Base-by-base conservation (phyloP, 352 stramenopile species). In the Pythium angustatum region DNA sequence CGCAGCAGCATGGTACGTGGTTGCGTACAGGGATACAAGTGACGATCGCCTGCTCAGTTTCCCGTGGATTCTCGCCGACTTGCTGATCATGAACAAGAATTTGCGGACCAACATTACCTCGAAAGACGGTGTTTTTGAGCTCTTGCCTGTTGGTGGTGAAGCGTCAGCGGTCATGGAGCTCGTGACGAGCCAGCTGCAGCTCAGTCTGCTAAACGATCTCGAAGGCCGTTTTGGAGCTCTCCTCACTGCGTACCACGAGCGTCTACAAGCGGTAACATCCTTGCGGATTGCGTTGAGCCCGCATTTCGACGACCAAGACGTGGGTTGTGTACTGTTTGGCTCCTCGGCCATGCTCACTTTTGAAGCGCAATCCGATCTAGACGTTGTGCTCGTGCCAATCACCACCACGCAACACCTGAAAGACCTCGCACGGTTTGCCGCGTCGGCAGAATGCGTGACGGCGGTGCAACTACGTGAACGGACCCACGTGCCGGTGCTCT, bases 341-440 rank as follows among this genome's bases (percentile, higher is more conserved):
- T 93, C 85, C 15, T 91, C 85, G 31, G 75, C 71, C 3, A 55
- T 93, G 33, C 64, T 93, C 7, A 91, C 81, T 5, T 92, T 92
- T 66, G 85, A 93, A 52, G 76, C 84, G 19, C 75, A 91, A 47
- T 93, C 85, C 0, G 85, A 93, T 68, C 58, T 93, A 14, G 85
- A 92, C 54, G 70, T 91, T 11, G 80, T 91, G 66, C 51, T 88
- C 40, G 6, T 12, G 0, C 19, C 15, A 1, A 41, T 72, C 11
- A 14, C 7, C 15, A 41, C 31, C 9, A 27, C 45, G 11, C 17
- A 28, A 9, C 27, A 69, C 22, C 28, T 69, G 15, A 48, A 60
- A 28, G 19, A 28, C 34, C 56, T 73, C 19, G 61, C 61, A 15
- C 36, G 33, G 4, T 67, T 69, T 36, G 54, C 41, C 15, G 19